Evolutionary conservation across 2,329 filamentous ascomycete species (phyloP), one percentile per base, ranked within the genome.

Genomic region (Bipolaris bicolor): DNA sequence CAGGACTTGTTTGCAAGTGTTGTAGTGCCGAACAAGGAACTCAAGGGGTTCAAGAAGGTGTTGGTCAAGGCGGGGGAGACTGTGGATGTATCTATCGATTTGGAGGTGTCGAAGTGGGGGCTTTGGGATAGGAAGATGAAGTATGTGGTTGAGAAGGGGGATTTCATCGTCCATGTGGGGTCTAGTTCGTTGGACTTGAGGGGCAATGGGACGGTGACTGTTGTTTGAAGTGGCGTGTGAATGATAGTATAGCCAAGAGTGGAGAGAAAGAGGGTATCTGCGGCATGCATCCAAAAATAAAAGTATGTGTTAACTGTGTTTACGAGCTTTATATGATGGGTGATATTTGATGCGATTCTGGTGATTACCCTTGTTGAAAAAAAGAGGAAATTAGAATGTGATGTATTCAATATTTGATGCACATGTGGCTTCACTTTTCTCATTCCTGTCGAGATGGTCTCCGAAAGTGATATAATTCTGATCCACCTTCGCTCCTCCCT

Each of bases 91-190:
- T 68, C 76, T 33, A 78, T 89, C 24, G 78, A 82, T 16, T 66
- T 87, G 18, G 68, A 81, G 29, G 78, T 86, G 3, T 65, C 71
- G 18, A 79, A 84, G 46, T 72, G 85, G 61, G 84, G 84, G 0
- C 66, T 87, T 7, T 88, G 85, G 85, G 78, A 86, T 70, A 65
- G 76, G 11, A 79, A 75, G 33, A 89, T 90, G 86, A 77, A 88
- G 72, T 91, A 91, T 73, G 87, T 90, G 22, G 88, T 92, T 36
- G 90, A 92, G 80, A 84, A 84, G 3, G 89, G 89, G 1, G 82
- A 87, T 39, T 92, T 91, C 71, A 75, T 81, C 5, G 78, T 90
- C 9, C 78, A 82, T 52, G 83, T 88, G 15, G 89, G 88, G 2
- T 75, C 76, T n/a, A 83, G 79, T 60, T 88, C 86, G 63, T 77